Evolutionary conservation across 2,329 filamentous ascomycete species (phyloP), one percentile per base, ranked within the genome.

Genomic region (Lecanosticta acicola): DNA sequence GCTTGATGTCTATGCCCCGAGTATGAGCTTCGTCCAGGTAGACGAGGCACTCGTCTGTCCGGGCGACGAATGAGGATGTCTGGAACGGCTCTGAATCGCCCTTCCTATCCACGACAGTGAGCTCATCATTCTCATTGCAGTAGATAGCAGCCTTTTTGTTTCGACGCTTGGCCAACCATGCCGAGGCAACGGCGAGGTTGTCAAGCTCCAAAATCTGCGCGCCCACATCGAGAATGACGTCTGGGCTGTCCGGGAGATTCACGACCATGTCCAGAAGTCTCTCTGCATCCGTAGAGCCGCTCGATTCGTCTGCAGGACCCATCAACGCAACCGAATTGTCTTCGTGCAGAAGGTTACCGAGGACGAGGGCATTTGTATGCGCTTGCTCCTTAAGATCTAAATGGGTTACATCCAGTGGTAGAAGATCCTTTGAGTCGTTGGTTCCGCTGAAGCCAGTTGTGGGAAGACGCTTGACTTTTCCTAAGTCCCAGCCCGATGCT

Each of bases 361-460:
- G 56, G 0, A 88, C 83, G 3, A 80, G 59, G 0, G 84, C 83
- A 53, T 87, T 87, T 0, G 84, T 89, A 41, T 85, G 79, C 0
- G 64, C 56, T 0, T 85, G 68, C 0, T 68, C 62, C 0, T 70
- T 65, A 0, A 87, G 68, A 48, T 87, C 81, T 0, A 77, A 64
- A 41, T 87, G 82, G 16, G 67, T 61, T 16, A 87, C 78, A 0
- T 72, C 79, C n/a, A 80, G 60, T 0, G 84, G 84, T 0, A 87
- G 63, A 26, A 84, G 68, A 0, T 64, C 66, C 32, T 74, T 70
- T 16, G 77, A 80, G 57, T 87, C 84, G 36, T 85, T 87, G 0
- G 84, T 87, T 0, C 84, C 84, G 5, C 79, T 84, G 59, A 89
- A 88, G 0, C 84, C 84, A 0, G 82, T 85, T 0, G 81, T 84